Percentiles rank a stretch among this genome's conserved stretches.
Conservation (phyloP, 2,329 filamentous ascomycete species). For the Colletotrichum endophyticum region DNA sequence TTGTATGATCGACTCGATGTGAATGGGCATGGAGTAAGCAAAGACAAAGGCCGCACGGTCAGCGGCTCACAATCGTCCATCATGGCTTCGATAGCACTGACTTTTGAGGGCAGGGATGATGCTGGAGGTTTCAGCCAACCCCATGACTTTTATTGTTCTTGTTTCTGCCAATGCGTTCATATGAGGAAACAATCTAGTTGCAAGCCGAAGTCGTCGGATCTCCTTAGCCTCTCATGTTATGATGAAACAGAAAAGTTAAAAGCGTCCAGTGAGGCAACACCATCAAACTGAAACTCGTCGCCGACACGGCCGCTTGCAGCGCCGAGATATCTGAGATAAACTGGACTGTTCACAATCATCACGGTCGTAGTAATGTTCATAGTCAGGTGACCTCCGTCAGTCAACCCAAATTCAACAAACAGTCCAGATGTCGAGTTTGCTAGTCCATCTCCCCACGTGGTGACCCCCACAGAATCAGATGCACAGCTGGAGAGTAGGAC, state of each 20-base stretch:
- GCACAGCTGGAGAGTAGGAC: not conserved
- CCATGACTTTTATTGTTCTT: not conserved
- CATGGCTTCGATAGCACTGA: not conserved
- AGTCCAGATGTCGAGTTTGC: not conserved
- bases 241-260: not conserved
- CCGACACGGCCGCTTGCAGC: not conserved
- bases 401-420: not conserved
- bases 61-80: not conserved
- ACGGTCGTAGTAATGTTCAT: not conserved
- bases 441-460: not conserved
- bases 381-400: not conserved
- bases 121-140: not conserved
- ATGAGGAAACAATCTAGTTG: not conserved
- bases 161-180: not conserved
- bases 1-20: not conserved
- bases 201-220: not conserved
- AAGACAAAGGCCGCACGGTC: not conserved
- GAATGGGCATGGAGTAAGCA: not conserved
- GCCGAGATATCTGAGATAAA: not conserved
- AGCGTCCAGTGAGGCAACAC: not conserved
- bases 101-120: not conserved
- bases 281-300: not conserved
- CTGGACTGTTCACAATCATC: not conserved
- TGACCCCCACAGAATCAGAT: not conserved
- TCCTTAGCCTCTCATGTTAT: not conserved